Percentiles rank a stretch among this genome's conserved stretches.
Conservation (phyloP, 208 protist species). For the Kentomonas sorsogonicus region DNA sequence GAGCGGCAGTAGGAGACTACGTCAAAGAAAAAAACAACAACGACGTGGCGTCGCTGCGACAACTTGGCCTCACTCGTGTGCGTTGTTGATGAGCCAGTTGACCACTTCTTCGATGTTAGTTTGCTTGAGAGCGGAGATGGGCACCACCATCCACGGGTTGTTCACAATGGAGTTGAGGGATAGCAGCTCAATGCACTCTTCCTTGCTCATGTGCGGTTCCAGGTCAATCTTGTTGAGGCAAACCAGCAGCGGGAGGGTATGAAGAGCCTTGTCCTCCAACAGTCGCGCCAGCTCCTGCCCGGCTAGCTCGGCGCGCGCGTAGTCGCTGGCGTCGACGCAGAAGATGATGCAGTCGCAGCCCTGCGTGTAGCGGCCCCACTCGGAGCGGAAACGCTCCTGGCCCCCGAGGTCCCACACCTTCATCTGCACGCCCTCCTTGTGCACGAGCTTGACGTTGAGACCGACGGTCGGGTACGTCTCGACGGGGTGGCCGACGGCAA, state of each 20-base stretch:
- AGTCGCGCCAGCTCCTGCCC: slow-evolving; percentile 62
- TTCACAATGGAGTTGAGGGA: slow-evolving; percentile 41
- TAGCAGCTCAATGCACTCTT: slow-evolving; percentile 64
- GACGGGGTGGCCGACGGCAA: slow-evolving; percentile 57
- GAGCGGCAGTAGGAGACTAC: background rate
- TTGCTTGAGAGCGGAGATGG: slow-evolving; percentile 54
- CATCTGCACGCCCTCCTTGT: slow-evolving; percentile 66
- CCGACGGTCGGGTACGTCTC: slow-evolving; percentile 74
- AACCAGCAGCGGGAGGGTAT: slow-evolving; percentile 57
- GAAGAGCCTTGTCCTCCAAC: slow-evolving; percentile 39
- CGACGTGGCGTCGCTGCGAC: background rate
- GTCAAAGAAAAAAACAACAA: background rate
- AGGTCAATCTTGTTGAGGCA: slow-evolving; percentile 87
- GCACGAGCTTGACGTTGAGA: slow-evolving; percentile 77
- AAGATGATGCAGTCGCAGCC: slow-evolving; percentile 74
- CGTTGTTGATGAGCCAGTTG: slow-evolving; percentile 69
- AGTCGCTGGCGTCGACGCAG: slow-evolving; percentile 64
- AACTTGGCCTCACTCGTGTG: slow-evolving; percentile 28
- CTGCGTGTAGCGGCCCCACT: slow-evolving; percentile 72
- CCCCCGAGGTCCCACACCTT: slow-evolving; percentile 82
- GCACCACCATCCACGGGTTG: slow-evolving; percentile 62
- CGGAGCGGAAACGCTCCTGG: slow-evolving; percentile 63
- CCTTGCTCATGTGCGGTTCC: slow-evolving; percentile 72
- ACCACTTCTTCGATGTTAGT: slow-evolving; percentile 75
- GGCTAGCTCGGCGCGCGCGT: slow-evolving; percentile 44